Evolutionary conservation across 1,284 basidiomycete genomes (phyloP).

Genomic region (Xerocomus nothofagi): DNA sequence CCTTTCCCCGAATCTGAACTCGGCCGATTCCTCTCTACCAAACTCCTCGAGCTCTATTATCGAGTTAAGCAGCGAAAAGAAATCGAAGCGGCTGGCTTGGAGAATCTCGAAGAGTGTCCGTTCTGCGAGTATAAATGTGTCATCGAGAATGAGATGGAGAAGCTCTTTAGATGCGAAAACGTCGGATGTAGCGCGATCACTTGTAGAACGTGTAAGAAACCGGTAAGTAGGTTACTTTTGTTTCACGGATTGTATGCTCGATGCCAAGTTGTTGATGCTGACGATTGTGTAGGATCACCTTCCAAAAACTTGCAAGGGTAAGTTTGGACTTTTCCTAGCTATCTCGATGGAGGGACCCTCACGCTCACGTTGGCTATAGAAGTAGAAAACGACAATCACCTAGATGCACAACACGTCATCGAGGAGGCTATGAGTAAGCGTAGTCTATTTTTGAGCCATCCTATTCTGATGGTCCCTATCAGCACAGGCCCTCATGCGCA

Average conservation of each 20-base stretch:
- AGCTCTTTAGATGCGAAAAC: constrained; percentile 76
- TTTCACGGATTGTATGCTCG: background rate
- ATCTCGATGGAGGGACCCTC: background rate
- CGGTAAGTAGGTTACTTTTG: constrained; percentile 42
- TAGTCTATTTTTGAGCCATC: background rate
- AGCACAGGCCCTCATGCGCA: constrained; percentile 81
- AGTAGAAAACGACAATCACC: constrained; percentile 65
- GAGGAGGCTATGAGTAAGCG: constrained; percentile 87
- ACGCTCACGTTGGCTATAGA: constrained; percentile 42
- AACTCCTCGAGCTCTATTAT: constrained; percentile 69
- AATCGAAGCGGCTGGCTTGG: constrained; percentile 69
- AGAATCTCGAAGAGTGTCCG: constrained; percentile 81
- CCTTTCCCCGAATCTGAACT: constrained; percentile 69
- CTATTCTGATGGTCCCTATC: background rate
- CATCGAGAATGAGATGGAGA: constrained; percentile 77
- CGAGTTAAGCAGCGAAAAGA: constrained; percentile 78
- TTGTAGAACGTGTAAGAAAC: constrained; percentile 75
- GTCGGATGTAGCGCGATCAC: constrained; percentile 70
- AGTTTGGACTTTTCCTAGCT: background rate
- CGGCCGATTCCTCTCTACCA: constrained; percentile 56
- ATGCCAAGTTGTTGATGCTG: background rate
- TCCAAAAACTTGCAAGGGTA: constrained; percentile 85
- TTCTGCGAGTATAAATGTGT: constrained; percentile 83
- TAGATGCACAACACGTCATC: constrained; percentile 72
- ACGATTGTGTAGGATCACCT: constrained; percentile 63